phyloP scores from a whole-genome alignment of 2,329 filamentous ascomycete species.

The Xylariaceae sp. region DNA sequence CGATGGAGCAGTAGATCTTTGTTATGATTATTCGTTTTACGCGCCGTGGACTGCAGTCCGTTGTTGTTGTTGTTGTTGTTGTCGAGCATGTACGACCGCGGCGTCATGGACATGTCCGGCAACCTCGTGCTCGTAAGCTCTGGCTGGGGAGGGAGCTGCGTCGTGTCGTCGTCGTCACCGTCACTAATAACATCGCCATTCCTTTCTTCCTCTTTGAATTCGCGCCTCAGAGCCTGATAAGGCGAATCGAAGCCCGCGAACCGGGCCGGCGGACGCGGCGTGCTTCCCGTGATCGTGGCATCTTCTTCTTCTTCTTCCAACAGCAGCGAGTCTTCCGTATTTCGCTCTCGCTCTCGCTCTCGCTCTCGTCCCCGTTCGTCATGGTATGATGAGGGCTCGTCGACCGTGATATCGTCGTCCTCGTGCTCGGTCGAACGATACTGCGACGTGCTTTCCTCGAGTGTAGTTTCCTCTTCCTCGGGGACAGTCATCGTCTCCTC shows the following conservation, averaged over 20 bases:
- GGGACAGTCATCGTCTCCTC: constrained; percentile 58
- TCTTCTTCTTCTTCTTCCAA: too few relatives aligned
- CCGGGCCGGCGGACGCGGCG: constrained; percentile 50
- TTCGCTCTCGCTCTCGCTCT: too few relatives aligned
- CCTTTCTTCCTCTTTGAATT: constrained; percentile 48
- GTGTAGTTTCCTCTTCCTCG: constrained; percentile 46
- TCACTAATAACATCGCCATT: constrained; percentile 35
- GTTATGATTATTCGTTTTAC: too few relatives aligned
- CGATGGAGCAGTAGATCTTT: constrained; percentile 82
- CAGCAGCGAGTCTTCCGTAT: too few relatives aligned
- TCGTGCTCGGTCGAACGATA: constrained; percentile 34
- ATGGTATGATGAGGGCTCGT: constrained; percentile 34
- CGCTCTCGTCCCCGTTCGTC: too few relatives aligned
- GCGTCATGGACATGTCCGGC: constrained; percentile 60
- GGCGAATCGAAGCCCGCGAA: constrained; percentile 68
- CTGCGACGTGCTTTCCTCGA: constrained; percentile 47
- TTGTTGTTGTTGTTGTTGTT: constrained; percentile 35
- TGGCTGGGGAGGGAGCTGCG: constrained; percentile 45
- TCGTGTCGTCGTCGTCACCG: constrained; percentile 35
- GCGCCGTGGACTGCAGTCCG: constrained; percentile 20
- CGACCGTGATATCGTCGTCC: constrained; percentile 33
- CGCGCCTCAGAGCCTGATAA: constrained; percentile 66
- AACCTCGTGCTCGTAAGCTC: constrained; percentile 49
- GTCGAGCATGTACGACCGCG: constrained; percentile 51
- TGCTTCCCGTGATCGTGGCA: constrained; percentile 59